Evolutionary conservation across 805 yeast genomes (phyloP).

Genomic region (Nakazawaea siamensis): DNA sequence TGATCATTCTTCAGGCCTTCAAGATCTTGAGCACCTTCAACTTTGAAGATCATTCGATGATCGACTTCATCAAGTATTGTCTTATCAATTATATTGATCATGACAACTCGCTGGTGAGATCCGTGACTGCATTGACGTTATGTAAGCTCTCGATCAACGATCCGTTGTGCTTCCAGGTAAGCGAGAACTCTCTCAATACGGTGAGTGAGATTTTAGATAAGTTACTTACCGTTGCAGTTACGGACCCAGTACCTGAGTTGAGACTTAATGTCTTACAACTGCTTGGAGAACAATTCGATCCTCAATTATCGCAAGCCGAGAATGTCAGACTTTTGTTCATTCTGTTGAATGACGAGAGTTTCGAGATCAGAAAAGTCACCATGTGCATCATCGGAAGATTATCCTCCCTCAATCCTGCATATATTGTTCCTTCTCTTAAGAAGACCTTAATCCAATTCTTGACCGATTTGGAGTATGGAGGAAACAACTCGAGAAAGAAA

Average conservation of each 20-base stretch:
- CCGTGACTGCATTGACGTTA: constrained; percentile 79
- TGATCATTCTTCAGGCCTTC: constrained; percentile 67
- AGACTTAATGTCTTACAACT: constrained; percentile 71
- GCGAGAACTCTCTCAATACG: constrained; percentile 40
- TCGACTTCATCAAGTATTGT: constrained; percentile 82
- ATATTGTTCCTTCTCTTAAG: constrained; percentile 86
- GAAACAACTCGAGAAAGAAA: constrained; percentile 57
- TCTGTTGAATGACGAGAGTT: constrained; percentile 86
- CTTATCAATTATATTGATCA: constrained; percentile 81
- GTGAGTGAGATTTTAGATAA: constrained; percentile 81
- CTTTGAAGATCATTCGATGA: constrained; percentile 66
- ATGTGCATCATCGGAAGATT: constrained; percentile 76
- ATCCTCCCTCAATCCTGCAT: constrained; percentile 86
- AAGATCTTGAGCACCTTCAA: constrained; percentile 68
- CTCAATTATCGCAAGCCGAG: constrained; percentile 90
- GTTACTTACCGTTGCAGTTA: constrained; percentile 71
- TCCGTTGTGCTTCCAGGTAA: constrained; percentile 64
- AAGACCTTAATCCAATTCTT: constrained; percentile 79
- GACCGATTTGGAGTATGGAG: constrained; percentile 79
- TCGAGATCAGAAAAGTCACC: constrained; percentile 73
- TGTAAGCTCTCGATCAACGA: constrained; percentile 69
- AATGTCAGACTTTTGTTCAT: constrained; percentile 78
- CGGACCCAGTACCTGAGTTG: constrained; percentile 84
- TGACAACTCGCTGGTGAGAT: constrained; percentile 69
- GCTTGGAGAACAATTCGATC: constrained; percentile 71